Evolutionary conservation across 768 basidiomycete species (phyloP).

Genomic region (Vararia minispora): DNA sequence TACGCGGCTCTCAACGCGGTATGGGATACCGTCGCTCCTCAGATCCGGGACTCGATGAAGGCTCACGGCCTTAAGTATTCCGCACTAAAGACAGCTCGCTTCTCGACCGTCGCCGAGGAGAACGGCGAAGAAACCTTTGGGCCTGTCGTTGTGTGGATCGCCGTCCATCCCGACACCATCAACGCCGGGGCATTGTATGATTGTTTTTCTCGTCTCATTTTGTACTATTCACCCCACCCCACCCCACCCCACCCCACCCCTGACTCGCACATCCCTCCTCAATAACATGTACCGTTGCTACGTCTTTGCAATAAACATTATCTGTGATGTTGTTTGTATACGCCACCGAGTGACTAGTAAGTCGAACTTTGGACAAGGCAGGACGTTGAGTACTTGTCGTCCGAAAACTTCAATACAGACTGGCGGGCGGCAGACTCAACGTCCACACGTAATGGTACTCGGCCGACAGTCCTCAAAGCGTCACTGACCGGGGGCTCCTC

Average conservation of each 20-base stretch:
- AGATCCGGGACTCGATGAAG: constrained; percentile 25
- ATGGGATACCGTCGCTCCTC: constrained; percentile 28
- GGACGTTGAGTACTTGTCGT: no score
- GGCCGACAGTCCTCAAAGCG: no score
- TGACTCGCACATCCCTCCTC: not conserved
- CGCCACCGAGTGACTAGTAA: constrained; percentile 1
- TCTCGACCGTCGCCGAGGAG: constrained; percentile 16
- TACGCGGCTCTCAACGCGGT: constrained; percentile 26
- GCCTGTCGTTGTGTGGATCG: constrained; percentile 29
- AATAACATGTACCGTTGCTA: constrained; percentile 1
- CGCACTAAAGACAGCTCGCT: constrained; percentile 18
- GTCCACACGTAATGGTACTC: no score
- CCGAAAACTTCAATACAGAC: no score
- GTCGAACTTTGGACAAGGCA: no score
- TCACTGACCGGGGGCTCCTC: no score
- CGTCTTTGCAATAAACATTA: constrained; percentile 1
- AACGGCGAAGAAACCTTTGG: constrained; percentile 17
- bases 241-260: not conserved
- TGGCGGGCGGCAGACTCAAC: no score
- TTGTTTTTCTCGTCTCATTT: constrained; percentile 1
- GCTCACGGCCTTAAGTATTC: constrained; percentile 19
- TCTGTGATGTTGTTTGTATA: not conserved
- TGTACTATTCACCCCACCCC: no score
- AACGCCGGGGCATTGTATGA: constrained; percentile 11
- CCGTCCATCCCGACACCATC: constrained; percentile 21